phyloP scores from a whole-genome alignment of 139 green algal genomes.

The Chlorella sp. region DNA sequence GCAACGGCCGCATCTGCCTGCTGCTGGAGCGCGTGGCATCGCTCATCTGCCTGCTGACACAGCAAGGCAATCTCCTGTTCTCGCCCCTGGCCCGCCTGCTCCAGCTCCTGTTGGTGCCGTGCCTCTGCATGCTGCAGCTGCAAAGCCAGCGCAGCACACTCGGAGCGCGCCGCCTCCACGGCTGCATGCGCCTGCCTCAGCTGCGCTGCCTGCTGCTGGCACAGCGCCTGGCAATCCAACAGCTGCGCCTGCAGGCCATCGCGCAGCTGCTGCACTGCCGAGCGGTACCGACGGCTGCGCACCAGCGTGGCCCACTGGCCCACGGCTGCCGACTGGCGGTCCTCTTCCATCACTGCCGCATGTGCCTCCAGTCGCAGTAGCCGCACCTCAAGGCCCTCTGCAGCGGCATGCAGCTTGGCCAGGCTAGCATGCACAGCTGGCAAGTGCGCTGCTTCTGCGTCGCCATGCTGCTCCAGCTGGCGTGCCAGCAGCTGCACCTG shows the following conservation, averaged over 20 bases:
- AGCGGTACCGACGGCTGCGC: background rate
- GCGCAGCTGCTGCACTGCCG: conserved; percentile 16
- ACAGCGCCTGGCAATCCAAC: conserved; percentile 19
- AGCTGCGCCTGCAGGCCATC: conserved; percentile 24
- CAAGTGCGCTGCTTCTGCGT: background rate
- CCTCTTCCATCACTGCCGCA: conserved; percentile 2
- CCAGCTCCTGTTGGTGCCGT: conserved; percentile 6
- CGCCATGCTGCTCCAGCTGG: background rate
- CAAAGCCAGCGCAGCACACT: background rate
- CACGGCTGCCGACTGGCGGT: background rate
- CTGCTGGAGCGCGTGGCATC: background rate
- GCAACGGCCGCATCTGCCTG: background rate
- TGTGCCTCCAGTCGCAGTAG: conserved; percentile 34
- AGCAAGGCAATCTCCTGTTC: background rate
- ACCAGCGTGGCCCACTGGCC: conserved; percentile 18
- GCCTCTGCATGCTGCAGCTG: background rate
- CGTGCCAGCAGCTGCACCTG: background rate
- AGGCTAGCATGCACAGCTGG: background rate
- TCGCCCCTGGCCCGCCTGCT: background rate
- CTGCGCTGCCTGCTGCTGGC: conserved; percentile 25
- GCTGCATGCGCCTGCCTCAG: background rate
- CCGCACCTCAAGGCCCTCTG: conserved; percentile 9
- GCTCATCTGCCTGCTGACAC: background rate
- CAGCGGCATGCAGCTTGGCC: background rate
- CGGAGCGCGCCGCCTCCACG: background rate